phyloP scores from a whole-genome alignment of 139 green algal species.

The Chlamydomonas sphaeroides region DNA sequence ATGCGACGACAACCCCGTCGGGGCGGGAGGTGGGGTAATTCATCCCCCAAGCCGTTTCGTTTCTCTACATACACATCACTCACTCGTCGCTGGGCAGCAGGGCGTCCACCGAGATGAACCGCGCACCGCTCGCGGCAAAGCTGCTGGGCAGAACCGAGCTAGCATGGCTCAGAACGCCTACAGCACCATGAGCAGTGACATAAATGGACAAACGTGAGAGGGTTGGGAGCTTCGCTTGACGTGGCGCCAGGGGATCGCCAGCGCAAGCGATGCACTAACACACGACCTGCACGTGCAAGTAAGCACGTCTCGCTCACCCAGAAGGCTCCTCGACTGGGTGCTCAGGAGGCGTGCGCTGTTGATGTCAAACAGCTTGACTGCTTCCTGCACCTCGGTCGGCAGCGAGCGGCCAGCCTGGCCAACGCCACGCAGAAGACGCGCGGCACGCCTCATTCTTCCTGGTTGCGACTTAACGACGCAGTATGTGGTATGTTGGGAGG shows the following conservation, averaged over 20 bases:
- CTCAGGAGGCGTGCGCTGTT: not conserved
- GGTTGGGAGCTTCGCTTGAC: not conserved
- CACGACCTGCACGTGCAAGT: not conserved
- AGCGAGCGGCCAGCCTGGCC: not conserved
- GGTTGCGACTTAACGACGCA: no score
- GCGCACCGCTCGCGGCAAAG: slow-evolving; percentile 52
- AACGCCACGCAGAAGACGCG: slow-evolving; percentile 29
- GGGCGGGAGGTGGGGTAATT: no score
- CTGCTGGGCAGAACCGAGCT: slow-evolving; percentile 1
- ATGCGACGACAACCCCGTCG: no score
- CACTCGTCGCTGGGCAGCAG: slow-evolving; percentile 83
- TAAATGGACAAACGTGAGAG: not conserved
- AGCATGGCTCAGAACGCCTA: slow-evolving; percentile 21
- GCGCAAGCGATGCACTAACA: slow-evolving; percentile 2
- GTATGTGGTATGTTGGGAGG: not conserved
- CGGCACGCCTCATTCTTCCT: slow-evolving; percentile 35
- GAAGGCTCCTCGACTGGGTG: not conserved
- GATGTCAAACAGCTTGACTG: slow-evolving; percentile 41
- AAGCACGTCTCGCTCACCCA: not conserved
- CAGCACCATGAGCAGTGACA: not conserved
- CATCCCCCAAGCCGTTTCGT: no score
- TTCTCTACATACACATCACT: slow-evolving; percentile 24
- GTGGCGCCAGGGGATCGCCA: slow-evolving; percentile 12
- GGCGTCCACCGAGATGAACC: slow-evolving; percentile 77
- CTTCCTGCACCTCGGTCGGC: slow-evolving; percentile 10